Evolutionary conservation across 805 yeast species (phyloP), one percentile per base, ranked within the genome.

Genomic region (Allodekkera sacchari): DNA sequence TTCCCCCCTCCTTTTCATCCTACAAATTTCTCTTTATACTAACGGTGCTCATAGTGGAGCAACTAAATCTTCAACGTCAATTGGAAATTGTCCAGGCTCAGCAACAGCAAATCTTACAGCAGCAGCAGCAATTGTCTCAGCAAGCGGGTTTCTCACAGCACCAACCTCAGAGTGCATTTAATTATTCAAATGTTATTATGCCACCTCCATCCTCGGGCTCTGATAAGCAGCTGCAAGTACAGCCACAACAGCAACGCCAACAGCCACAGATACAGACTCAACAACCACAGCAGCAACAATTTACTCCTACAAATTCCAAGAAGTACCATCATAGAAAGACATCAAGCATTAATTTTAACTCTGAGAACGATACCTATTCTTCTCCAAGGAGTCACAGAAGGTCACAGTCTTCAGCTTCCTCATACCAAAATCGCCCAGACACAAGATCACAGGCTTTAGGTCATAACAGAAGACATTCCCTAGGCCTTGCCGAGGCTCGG

Each of bases 401-500:
- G 43, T 64, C 71, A 0, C 74, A 68, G 28, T 70, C 60, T 0
- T 53, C 59, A 2, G 42, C 38, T 5, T 39, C 54, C 10, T 42
- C 55, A 4, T 26, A 41, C 34, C 16, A 48, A 43, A 23, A 31
- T 42, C 3, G 45, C 22, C 30, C 44, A 4, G 48, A 42, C 24
- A 26, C 39, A 24, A 42, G 48, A 27, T 51, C 45, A 25, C 52
- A 63, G 30, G 62, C 61, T 11, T 59, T 64, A 38, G 95, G 96
- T 22, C 98, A 89, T 53, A 63, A 68, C 25, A 76, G 98, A 61
- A 75, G 98, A 54, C 97, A 89, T 54, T 87, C 96, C 0, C 63
- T 89, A 37, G 96, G 94, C 3, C 65, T 89, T 36, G 77, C 77
- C 32, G 98, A 89, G 58, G 97, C 97, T 9, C 87, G 83, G 47